Evolutionary conservation across 306 rosid species (phyloP).

Genomic region (Cicer chorassanicum): DNA sequence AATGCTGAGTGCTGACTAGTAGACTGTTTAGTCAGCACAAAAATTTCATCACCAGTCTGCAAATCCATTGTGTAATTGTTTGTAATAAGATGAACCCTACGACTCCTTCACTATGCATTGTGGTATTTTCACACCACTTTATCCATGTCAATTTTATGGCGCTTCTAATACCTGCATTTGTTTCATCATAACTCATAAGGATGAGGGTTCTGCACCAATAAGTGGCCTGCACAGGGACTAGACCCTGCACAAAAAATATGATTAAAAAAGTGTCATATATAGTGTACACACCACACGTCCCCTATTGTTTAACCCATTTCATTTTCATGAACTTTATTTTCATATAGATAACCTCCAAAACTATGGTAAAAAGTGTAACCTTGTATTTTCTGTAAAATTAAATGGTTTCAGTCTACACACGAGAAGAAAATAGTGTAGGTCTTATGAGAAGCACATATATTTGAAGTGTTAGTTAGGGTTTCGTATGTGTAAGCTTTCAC

Average conservation of each 20-base stretch:
- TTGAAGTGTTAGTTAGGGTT: not conserved
- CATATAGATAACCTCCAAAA: not conserved
- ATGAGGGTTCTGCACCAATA: not conserved
- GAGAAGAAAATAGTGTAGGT: not conserved
- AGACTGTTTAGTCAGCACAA: slow-evolving; percentile 1
- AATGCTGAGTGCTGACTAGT: slow-evolving; percentile 25
- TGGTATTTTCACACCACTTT: slow-evolving; percentile 30
- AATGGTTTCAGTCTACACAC: not conserved
- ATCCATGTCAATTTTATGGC: not conserved
- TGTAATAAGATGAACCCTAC: slow-evolving; percentile 1
- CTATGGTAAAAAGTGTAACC: slow-evolving; percentile 18
- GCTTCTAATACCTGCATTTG: slow-evolving; percentile 26
- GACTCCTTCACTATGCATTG: slow-evolving; percentile 11
- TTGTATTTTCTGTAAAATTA: slow-evolving; percentile 19
- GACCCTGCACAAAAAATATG: not conserved
- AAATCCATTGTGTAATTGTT: slow-evolving; percentile 21
- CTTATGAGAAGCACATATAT: not conserved
- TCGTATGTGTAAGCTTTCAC: not conserved
- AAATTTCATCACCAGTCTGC: not conserved
- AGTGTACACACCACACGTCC: not conserved
- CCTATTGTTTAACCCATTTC: not conserved
- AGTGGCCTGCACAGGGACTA: slow-evolving; percentile 12
- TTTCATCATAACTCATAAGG: slow-evolving; percentile 27
- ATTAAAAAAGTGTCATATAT: too few relatives aligned
- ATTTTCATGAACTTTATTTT: not conserved